These are phyloP conservation scores for Syncephalastrum sp. DNA, from an alignment of 371 early-diverging fungal species.

Conservation along the genomic window DNA sequence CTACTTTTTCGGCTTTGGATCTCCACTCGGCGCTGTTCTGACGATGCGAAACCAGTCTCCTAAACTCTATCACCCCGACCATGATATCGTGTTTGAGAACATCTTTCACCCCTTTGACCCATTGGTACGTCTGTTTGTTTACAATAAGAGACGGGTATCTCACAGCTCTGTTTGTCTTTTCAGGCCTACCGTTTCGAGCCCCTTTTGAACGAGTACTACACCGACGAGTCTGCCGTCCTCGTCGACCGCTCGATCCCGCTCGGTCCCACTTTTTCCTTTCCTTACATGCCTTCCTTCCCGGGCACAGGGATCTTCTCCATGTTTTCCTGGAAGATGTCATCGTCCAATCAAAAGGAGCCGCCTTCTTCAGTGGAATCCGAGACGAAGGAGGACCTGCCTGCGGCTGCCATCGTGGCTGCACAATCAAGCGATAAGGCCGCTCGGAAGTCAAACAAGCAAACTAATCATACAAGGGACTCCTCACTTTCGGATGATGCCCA, in stretches of 20 bases:
- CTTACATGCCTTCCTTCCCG: slow-evolving; percentile 42
- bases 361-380: not conserved
- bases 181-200: slow-evolving; percentile 54
- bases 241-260: slow-evolving; percentile 43
- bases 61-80: slow-evolving; percentile 46
- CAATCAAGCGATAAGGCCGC: too few species aligned
- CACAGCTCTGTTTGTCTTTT: not conserved
- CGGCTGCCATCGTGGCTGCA: too few species aligned
- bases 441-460: too few species aligned
- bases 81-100: slow-evolving; percentile 56
- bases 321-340: slow-evolving; percentile 34
- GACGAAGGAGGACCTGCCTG: not conserved
- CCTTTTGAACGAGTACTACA: slow-evolving; percentile 43
- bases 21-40: slow-evolving; percentile 62
- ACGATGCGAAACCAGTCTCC: slow-evolving; percentile 61
- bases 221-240: slow-evolving; percentile 48
- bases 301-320: slow-evolving; percentile 33
- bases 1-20: slow-evolving; percentile 59
- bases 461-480: too few species aligned
- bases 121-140: slow-evolving; percentile 25
- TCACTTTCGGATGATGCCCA: too few species aligned
- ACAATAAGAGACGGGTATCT: too few species aligned
- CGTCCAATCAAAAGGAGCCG: not conserved
- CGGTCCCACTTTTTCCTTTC: slow-evolving; percentile 44
- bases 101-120: slow-evolving; percentile 71